Conservation (phyloP, 2,329 filamentous ascomycete species). For the Aspergillus jensenii region DNA sequence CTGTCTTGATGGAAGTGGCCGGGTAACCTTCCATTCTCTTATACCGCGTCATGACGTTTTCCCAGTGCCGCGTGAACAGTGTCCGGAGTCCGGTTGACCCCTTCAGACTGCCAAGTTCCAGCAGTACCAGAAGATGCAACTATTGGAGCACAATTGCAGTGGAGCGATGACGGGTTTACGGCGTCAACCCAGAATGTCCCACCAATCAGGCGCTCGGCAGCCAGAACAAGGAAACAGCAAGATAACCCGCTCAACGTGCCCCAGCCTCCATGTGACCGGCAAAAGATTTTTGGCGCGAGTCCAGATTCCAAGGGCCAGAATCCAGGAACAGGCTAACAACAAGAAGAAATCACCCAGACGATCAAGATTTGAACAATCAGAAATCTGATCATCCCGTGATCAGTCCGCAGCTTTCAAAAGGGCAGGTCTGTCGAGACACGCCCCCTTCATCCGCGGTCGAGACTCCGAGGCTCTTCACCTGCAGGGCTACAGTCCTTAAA, state of each 20-base stretch:
- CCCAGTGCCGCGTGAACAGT: conserved; percentile 11
- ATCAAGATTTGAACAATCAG: background rate
- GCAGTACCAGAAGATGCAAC: background rate
- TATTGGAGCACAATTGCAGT: conserved; percentile 25
- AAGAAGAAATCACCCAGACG: no score
- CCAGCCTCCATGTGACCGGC: conserved; percentile 32
- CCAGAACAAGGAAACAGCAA: background rate
- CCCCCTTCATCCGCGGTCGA: background rate
- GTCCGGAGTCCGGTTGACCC: background rate
- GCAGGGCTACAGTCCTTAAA: background rate
- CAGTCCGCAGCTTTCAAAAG: background rate
- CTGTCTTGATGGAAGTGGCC: conserved; percentile 13
- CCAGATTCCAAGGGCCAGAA: background rate
- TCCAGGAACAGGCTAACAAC: background rate
- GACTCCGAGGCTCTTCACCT: background rate
- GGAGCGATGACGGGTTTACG: conserved; percentile 27
- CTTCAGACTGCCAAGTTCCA: conserved; percentile 8
- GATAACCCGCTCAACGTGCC: background rate
- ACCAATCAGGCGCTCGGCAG: conserved; percentile 31
- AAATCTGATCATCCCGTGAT: background rate
- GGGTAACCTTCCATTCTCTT: conserved; percentile 25
- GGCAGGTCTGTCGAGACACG: conserved; percentile 8
- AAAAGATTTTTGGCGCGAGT: conserved; percentile 19
- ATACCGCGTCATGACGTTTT: conserved; percentile 17
- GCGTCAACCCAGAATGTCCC: conserved; percentile 24